Conservation (phyloP, 140 eudicot genomes). For the Erigeron philadelphicus region DNA sequence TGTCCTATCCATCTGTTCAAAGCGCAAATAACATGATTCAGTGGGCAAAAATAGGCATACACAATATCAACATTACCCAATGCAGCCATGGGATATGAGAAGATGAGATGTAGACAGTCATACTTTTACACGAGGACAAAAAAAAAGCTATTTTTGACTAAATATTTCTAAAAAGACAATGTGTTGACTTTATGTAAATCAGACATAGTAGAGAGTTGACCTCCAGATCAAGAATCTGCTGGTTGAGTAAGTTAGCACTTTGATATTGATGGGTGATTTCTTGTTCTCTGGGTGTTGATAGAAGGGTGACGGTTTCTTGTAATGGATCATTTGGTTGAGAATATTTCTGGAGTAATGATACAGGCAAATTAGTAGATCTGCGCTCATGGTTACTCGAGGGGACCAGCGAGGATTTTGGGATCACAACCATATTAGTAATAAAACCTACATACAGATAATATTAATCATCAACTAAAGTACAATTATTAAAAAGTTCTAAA, state of each 20-base stretch:
- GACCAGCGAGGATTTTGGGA: constrained; percentile 37
- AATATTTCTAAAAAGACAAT: not conserved
- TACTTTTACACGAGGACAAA: no score
- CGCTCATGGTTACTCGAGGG: constrained; percentile 30
- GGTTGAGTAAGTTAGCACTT: constrained; percentile 33
- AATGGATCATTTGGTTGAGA: constrained; percentile 18
- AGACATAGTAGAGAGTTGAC: constrained; percentile 23
- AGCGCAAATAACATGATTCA: not conserved
- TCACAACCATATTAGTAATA: constrained; percentile 40
- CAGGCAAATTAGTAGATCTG: constrained; percentile 29
- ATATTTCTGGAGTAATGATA: constrained; percentile 37
- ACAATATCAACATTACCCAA: no score
- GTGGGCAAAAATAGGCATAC: not conserved
- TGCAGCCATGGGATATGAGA: no score
- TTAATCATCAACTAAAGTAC: not conserved
- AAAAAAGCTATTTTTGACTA: no score
- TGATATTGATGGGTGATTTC: constrained; percentile 24
- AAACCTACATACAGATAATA: constrained; percentile 27
- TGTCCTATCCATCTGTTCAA: constrained; percentile 32
- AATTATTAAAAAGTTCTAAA: not conserved
- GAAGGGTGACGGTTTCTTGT: constrained; percentile 27
- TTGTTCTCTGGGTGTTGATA: constrained; percentile 29
- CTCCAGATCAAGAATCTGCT: constrained; percentile 40
- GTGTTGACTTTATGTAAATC: not conserved
- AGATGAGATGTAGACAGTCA: no score